Conservation (phyloP, 2,329 filamentous ascomycete species). For the Dactylonectria macrodidyma region DNA sequence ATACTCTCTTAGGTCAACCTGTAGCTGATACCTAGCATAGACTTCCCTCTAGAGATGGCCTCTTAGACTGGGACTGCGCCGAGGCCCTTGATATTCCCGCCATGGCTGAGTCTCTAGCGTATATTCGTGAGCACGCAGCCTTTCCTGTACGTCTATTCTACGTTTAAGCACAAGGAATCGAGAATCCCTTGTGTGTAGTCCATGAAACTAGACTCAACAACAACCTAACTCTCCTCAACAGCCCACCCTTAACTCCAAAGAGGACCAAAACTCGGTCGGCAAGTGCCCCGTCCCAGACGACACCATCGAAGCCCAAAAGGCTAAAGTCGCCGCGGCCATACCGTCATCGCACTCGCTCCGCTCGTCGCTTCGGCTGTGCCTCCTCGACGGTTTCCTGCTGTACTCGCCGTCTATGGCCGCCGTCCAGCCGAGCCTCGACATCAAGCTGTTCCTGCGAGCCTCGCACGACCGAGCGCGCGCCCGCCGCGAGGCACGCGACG, state of each 20-base stretch:
- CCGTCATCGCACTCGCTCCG: conserved; percentile 58
- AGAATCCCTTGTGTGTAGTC: not conserved
- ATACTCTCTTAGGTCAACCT: not conserved
- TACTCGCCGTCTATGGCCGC: conserved; percentile 73
- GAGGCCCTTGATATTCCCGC: conserved; percentile 81
- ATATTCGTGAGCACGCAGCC: conserved; percentile 79
- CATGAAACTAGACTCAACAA: not conserved
- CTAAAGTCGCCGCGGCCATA: conserved; percentile 64
- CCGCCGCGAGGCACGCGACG: conserved; percentile 77
- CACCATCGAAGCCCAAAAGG: conserved; percentile 62
- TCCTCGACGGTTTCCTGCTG: conserved; percentile 92
- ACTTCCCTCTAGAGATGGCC: conserved; percentile 69
- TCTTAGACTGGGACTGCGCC: conserved; percentile 94
- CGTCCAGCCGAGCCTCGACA: conserved; percentile 75
- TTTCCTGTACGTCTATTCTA: conserved; percentile 67
- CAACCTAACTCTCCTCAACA: conserved; percentile 23
- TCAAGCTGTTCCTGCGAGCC: conserved; percentile 84
- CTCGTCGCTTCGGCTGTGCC: conserved; percentile 67
- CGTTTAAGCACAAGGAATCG: not conserved
- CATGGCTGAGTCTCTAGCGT: conserved; percentile 76
- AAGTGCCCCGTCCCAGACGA: conserved; percentile 65
- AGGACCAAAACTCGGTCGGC: conserved; percentile 75
- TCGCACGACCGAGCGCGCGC: conserved; percentile 74
- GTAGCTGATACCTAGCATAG: conserved; percentile 42
- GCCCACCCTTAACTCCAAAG: conserved; percentile 56